Percentiles rank a stretch among this genome's conserved stretches.
Evolutionary conservation across 129 eudicot species (phyloP).

Genomic region (Flaveria brownii): DNA sequence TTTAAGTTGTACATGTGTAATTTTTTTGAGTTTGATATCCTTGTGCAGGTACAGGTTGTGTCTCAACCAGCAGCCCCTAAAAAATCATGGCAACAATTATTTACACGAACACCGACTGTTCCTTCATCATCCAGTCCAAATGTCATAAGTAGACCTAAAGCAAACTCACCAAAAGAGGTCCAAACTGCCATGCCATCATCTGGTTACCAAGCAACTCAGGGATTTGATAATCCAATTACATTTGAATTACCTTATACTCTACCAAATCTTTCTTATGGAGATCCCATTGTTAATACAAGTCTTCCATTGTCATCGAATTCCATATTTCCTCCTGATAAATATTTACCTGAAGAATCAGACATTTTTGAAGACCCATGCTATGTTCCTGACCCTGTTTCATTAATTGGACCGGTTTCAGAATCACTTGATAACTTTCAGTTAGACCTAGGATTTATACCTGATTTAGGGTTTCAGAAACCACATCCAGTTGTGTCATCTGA

Average conservation of each 20-base stretch:
- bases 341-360: conserved; percentile 70
- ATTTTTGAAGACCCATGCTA: conserved; percentile 90
- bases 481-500: conserved; percentile 41
- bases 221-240: conserved; percentile 63
- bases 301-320: conserved; percentile 51
- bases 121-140: conserved; percentile 47
- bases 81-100: conserved; percentile 90
- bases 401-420: conserved; percentile 89
- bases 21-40: not conserved
- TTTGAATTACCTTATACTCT: conserved; percentile 56
- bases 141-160: conserved; percentile 73
- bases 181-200: conserved; percentile 43
- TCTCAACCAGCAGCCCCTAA: conserved; percentile 69
- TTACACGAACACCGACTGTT: conserved; percentile 57
- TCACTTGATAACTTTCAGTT: conserved; percentile 80
- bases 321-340: conserved; percentile 46
- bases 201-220: conserved; percentile 36
- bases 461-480: conserved; percentile 51
- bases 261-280: conserved; percentile 45
- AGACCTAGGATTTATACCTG: conserved; percentile 62
- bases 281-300: conserved; percentile 35
- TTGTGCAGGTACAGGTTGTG: conserved; percentile 56
- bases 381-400: conserved; percentile 78
- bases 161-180: conserved; percentile 52
- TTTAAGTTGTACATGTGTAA: not conserved